Evolutionary conservation across 2,329 filamentous ascomycete genomes (phyloP), one percentile per base, ranked within the genome.

Genomic region (Didymella arachidicola): DNA sequence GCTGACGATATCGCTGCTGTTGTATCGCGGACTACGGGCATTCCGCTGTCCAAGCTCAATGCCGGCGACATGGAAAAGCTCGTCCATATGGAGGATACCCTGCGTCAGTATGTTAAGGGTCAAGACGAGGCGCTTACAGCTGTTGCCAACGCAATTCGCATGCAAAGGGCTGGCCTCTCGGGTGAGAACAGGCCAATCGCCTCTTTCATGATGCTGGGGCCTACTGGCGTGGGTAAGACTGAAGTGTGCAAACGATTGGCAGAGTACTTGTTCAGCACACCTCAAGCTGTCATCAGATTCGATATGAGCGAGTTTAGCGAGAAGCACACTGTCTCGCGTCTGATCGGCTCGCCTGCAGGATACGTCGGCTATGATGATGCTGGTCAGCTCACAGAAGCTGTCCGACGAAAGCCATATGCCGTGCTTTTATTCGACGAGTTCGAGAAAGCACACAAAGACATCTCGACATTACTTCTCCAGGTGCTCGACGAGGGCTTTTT

Each of bases 231-330:
- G 18, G 95, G 95, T 57, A 99, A 98, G 81, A 99, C 95, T 3
- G 93, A 98, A 74, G 86, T 98, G 1, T 97, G 93, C 83, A 98
- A 98, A 83, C 94, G 96, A 75, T 89, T 99, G 68, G 95, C 95
- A 1, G 86, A 85, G 57, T 98, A 97, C 80, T 82, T 99, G 36
- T 99, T 98, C 79, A 95, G 91, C 0, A 97, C 92, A 1, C 92
- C 97, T 69, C 87, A 88, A 27, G 94, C 95, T 2, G 92, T 99
- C 26, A 87, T 97, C 32, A 86, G 95, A 32, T 98, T 98, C 77
- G 95, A 98, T 77, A 98, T 98, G 95, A 92, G 88, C 69, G 95
- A 99, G 73, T 98, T 97, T 76, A 93, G 96, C 73, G 95, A 98
- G 75, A 97, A 96, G 77, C 94, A 98, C 74, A 98, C 95, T 3